Conservation (phyloP, 257 asterid species). For the Linaria vulgaris region DNA sequence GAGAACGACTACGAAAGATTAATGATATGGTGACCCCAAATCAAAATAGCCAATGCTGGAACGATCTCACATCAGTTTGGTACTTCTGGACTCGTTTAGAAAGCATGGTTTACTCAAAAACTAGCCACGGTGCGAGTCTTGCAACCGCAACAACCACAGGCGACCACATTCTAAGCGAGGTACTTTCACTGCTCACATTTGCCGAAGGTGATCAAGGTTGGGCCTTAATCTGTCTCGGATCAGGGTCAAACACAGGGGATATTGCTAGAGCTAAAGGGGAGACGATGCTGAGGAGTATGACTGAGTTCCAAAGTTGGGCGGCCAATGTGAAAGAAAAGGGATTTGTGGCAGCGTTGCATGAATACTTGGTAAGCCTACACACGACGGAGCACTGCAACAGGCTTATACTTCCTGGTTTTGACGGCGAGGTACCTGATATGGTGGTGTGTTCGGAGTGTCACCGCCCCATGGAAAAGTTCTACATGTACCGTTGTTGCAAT, state of each 20-base stretch:
- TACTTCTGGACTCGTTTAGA: slow-evolving; percentile 74
- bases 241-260: slow-evolving; percentile 29
- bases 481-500: slow-evolving; percentile 77
- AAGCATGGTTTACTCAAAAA: slow-evolving; percentile 81
- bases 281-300: slow-evolving; percentile 36
- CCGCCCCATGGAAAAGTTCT: slow-evolving; percentile 70
- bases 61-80: slow-evolving; percentile 49
- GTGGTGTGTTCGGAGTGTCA: slow-evolving; percentile 79
- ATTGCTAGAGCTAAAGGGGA: slow-evolving; percentile 67
- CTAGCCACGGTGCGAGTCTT: slow-evolving; percentile 44
- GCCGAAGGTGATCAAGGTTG: slow-evolving; percentile 67
- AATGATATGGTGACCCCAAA: slow-evolving; percentile 32
- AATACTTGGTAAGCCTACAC: slow-evolving; percentile 44
- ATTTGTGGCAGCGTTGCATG: slow-evolving; percentile 53
- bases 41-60: slow-evolving; percentile 47
- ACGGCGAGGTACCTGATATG: slow-evolving; percentile 69
- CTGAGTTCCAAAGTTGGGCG: slow-evolving; percentile 50
- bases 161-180: slow-evolving; percentile 59
- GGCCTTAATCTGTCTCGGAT: slow-evolving; percentile 68
- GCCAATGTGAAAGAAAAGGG: slow-evolving; percentile 39
- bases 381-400: slow-evolving; percentile 67
- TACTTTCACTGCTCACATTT: slow-evolving; percentile 56
- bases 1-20: slow-evolving; percentile 36
- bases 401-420: slow-evolving; percentile 63
- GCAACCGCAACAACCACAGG: slow-evolving; percentile 18